Evolutionary conservation across 768 basidiomycete species (phyloP).

Genomic region (Candolleomyces aberdarensis): DNA sequence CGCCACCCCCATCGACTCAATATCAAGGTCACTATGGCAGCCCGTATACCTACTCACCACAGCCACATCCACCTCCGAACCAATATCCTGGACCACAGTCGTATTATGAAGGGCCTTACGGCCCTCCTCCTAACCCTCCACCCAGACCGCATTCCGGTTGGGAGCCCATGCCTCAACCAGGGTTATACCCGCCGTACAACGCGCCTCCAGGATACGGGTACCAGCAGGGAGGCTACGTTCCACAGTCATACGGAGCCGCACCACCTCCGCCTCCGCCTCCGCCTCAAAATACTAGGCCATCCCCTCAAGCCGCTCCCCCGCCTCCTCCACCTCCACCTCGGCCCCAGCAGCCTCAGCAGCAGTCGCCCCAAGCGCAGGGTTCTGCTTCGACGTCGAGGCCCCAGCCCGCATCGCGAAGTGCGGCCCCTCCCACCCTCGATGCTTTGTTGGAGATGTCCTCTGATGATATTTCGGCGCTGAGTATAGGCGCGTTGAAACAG

Average conservation of each 20-base stretch:
- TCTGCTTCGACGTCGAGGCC: neutral
- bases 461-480: conserved; percentile 55
- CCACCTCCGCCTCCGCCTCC: conserved; percentile 12
- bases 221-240: neutral
- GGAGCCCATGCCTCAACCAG: conserved; percentile 13
- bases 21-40: conserved; percentile 12
- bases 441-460: conserved; percentile 61
- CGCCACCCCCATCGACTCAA: neutral
- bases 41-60: conserved; percentile 11
- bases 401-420: conserved; percentile 23
- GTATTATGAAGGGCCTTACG: conserved; percentile 10
- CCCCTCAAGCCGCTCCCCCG: conserved; percentile 18
- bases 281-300: conserved; percentile 14
- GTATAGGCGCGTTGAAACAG: conserved; percentile 71
- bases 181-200: neutral
- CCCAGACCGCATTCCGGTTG: conserved; percentile 8
- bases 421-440: conserved; percentile 61
- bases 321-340: conserved; percentile 17
- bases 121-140: conserved; percentile 14
- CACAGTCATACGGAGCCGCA: neutral
- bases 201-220: neutral
- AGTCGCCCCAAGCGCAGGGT: neutral
- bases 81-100: neutral
- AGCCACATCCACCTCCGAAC: conserved; percentile 9
- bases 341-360: conserved; percentile 10